These are phyloP conservation scores for Onygenales sp. DNA, from an alignment of 2,329 filamentous ascomycete genomes.

Conservation along the genomic window DNA sequence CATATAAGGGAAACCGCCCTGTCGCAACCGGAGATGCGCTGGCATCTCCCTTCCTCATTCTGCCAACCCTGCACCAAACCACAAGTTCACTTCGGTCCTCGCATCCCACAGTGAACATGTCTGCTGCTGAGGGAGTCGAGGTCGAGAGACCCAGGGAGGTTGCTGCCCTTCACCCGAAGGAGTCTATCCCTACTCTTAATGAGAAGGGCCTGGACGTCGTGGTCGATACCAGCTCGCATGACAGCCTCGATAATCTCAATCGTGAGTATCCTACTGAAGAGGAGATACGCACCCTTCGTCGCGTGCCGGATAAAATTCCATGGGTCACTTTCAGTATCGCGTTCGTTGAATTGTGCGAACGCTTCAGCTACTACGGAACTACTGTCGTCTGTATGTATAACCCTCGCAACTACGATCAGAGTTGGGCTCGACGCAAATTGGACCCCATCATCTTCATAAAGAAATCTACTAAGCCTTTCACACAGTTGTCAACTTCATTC, in stretches of 20 bases:
- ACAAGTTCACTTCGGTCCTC: background rate
- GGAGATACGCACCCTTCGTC: conserved; percentile 25
- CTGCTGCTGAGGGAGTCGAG: background rate
- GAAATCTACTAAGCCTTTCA: background rate
- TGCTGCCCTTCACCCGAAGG: background rate
- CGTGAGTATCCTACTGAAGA: conserved; percentile 20
- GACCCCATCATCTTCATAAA: background rate
- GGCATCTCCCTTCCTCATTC: background rate
- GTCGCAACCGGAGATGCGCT: background rate
- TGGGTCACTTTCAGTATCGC: conserved; percentile 60
- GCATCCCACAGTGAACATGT: background rate
- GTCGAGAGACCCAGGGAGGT: background rate
- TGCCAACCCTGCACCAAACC: background rate
- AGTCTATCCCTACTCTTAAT: conserved; percentile 1
- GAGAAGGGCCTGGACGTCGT: conserved; percentile 8
- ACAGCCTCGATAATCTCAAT: conserved; percentile 10
- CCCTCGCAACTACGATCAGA: conserved; percentile 1
- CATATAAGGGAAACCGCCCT: background rate
- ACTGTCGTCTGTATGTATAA: conserved; percentile 50
- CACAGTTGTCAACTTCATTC: conserved; percentile 53
- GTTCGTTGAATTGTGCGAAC: conserved; percentile 65
- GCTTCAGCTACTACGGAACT: conserved; percentile 69
- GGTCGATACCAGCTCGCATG: conserved; percentile 6
- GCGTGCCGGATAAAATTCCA: conserved; percentile 40
- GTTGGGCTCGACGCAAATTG: background rate